Base-by-base conservation (phyloP, 352 stramenopile species). In the Phytophthora ohioensis region DNA sequence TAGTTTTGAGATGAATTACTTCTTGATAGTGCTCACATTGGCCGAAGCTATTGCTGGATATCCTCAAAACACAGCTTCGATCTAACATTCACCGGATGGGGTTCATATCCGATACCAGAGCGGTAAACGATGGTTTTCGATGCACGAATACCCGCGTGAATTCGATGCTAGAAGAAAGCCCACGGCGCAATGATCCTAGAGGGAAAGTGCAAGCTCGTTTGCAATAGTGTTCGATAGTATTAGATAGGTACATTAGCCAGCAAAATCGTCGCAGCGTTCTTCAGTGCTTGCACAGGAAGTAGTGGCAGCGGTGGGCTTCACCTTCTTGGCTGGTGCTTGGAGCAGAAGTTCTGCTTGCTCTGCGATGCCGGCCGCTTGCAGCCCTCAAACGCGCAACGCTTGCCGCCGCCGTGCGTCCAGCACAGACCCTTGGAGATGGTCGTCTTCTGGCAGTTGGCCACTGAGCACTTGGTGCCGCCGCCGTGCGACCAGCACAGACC, bases 401-500 rank as follows among this genome's bases (percentile, higher is more conserved):
- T 82, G 64, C 76, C 75, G 15, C 70, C 78, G 54, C 74, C 78
- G 39, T 86, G 79, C 1, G 76, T 79, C 79, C 79, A 86, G 54
- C 79, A 86, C 5, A 75, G 56, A 0, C 75, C 76, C 48, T 78
- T 66, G 6, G 79, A 86, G 13, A 86, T 79, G 2, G 49, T 67
- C 60, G 60, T 67, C 57, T 83, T 83, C 54, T 82, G 70, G 62
- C 74, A 82, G 39, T 43, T 57, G 31, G 49, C 56, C 31, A 65
- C 52, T 46, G 67, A 74, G 78, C 88, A 96, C 63, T 92, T 91
- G 57, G 82, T 91, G 17, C 89, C 88, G 5, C 88, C 88, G 43
- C 88, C 88, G 63, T 96, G 88, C 0, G 84, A 93, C 88, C 87
- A 95, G 67, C 88, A 96, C 42, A 91, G 85, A 13, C 88, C 87